A percentile compares a stretch with the other conserved stretches of the same genome.
phyloP scores from a whole-genome alignment of 768 basidiomycete species.

The Serpula lacrymans region DNA sequence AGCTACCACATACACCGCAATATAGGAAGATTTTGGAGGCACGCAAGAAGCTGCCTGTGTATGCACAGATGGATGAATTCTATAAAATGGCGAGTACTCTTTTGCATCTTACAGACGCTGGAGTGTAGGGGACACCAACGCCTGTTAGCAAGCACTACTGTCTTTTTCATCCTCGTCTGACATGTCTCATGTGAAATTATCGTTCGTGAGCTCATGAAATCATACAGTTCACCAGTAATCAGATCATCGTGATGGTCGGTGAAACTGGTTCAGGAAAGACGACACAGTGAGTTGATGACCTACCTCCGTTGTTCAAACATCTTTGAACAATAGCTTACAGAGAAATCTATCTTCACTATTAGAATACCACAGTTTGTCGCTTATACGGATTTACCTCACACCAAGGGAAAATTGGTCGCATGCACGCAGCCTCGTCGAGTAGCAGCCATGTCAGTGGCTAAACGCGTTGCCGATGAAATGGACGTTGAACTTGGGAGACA shows the following conservation, averaged over 20 bases:
- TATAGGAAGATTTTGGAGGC: constrained; percentile 85
- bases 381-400: constrained; percentile 89
- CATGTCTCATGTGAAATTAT: no score
- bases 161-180: constrained; percentile 1
- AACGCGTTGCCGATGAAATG: constrained; percentile 99
- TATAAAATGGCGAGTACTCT: constrained; percentile 69
- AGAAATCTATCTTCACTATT: constrained; percentile 25
- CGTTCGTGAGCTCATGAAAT: constrained; percentile 22
- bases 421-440: constrained; percentile 97
- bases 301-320: constrained; percentile 11
- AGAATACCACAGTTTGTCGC: constrained; percentile 97
- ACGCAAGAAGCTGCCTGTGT: constrained; percentile 90
- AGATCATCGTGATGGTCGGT: constrained; percentile 88
- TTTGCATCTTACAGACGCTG: no score
- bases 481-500: constrained; percentile 94
- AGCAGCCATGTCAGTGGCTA: constrained; percentile 96
- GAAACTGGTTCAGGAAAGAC: constrained; percentile 97
- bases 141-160: no score
- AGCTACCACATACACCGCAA: constrained; percentile 65
- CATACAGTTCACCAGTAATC: constrained; percentile 66
- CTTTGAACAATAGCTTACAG: constrained; percentile 22
- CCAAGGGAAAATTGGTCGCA: constrained; percentile 89
- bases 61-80: constrained; percentile 90
- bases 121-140: no score
- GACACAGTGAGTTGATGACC: constrained; percentile 66